Evolutionary conservation across 306 rosid species (phyloP), one percentile per base, ranked within the genome.

Genomic region (Vachellia pachyceras): DNA sequence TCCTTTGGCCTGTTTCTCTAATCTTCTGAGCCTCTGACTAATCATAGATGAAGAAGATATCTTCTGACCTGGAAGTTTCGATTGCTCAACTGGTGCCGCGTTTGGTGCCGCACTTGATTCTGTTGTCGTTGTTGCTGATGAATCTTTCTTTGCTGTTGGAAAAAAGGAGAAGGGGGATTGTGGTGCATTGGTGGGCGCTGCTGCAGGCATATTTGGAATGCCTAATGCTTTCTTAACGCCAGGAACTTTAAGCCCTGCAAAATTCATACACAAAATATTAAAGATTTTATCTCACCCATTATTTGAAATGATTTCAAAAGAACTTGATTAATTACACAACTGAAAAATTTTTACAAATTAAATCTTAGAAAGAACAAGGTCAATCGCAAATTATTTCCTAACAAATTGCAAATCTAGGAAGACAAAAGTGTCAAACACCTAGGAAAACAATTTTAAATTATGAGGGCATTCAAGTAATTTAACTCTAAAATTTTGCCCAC

Each of bases 1-100:
- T 70, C 92, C 92, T 77, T 87, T 91, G 29, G 87, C 90, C 84
- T 89, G 88, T 78, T 79, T 91, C 83, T 89, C 95, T 84, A 89
- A 87, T 68, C 83, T 91, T 86, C 79, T 89, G 68, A 89, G 85
- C 89, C 93, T 87, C 76, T 87, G 91, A 76, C 93, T 89, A 13
- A 91, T 77, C 39, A 83, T 79, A 63, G 91, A 84, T 3, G 92
- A 73, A 1, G 95, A 82, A 0, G 88, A 77, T 52, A 72, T 67
- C 76, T 68, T 87, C 52, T 82, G 83, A 47, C 88, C 86, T 61
- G 55, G 72, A 66, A 72, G 42, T 65, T 73, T 84, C 41, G 83
- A 47, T 64, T 83, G 68, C 57, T 79, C 86, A 73, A 70, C 23
- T 0, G 85, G 63, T 12, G 46, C 40, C 25, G 93, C 14, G 37